These are phyloP conservation scores for Crithidia thermophila DNA, from an alignment of 208 protist species.

Conservation along the genomic window DNA sequence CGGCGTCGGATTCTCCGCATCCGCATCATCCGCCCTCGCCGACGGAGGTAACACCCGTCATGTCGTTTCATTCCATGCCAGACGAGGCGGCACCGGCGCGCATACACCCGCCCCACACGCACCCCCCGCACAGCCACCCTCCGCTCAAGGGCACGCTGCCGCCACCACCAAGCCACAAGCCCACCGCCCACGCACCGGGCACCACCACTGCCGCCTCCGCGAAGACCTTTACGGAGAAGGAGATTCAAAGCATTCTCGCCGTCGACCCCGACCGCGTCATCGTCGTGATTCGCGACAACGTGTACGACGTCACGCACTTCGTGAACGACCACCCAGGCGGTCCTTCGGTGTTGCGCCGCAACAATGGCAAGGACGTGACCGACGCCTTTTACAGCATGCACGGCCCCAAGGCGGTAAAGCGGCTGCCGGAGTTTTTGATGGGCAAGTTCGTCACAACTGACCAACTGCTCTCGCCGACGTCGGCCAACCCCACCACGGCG, in stretches of 20 bases:
- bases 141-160: too few relatives aligned
- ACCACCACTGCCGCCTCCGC: background rate
- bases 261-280: conserved; percentile 31
- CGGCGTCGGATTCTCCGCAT: too few relatives aligned
- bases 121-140: too few relatives aligned
- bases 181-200: background rate
- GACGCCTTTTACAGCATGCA: conserved; percentile 39
- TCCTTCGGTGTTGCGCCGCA: conserved; percentile 26
- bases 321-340: conserved; percentile 84
- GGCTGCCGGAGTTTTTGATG: conserved; percentile 27
- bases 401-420: conserved; percentile 5
- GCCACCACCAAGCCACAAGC: too few relatives aligned
- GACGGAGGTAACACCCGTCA: too few relatives aligned
- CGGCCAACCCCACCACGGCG: background rate
- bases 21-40: too few relatives aligned
- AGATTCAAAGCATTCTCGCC: conserved; percentile 22
- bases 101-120: too few relatives aligned
- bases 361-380: conserved; percentile 51
- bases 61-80: too few relatives aligned
- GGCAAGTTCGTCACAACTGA: conserved; percentile 13
- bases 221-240: conserved; percentile 21
- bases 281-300: conserved; percentile 69
- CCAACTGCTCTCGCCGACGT: background rate
- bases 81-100: too few relatives aligned
- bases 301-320: conserved; percentile 87